Conservation (phyloP, 768 basidiomycete genomes). For the Lentinula detonsa region DNA sequence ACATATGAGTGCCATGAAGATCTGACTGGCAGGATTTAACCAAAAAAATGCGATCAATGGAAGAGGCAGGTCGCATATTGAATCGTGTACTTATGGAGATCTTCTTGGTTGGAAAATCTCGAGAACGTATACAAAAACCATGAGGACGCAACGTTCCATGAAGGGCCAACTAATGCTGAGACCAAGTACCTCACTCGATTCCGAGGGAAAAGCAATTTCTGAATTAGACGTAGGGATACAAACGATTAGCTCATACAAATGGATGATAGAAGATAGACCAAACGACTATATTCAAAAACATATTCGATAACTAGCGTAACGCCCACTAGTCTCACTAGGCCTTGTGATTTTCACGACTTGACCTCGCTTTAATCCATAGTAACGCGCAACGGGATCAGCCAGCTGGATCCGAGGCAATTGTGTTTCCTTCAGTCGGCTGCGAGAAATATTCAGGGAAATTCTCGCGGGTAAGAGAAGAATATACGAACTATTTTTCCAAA, state of each 20-base stretch:
- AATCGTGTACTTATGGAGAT: not conserved
- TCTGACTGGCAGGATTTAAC: not conserved
- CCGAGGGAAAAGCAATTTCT: not conserved
- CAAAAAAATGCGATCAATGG: not conserved
- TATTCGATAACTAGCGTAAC: slow-evolving; percentile 89
- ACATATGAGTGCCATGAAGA: not conserved
- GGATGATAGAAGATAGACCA: not conserved
- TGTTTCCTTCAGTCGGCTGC: slow-evolving; percentile 93
- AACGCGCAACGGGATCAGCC: slow-evolving; percentile 95
- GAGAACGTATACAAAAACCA: not conserved
- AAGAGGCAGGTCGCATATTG: not conserved
- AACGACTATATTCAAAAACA: slow-evolving; percentile 51
- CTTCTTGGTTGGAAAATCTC: not conserved
- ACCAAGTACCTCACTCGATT: not conserved
- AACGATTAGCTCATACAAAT: slow-evolving; percentile 7
- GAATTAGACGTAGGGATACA: not conserved
- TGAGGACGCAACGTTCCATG: not conserved
- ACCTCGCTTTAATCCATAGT: slow-evolving; percentile 92
- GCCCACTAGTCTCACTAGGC: slow-evolving; percentile 93
- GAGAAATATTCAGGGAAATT: slow-evolving; percentile 7
- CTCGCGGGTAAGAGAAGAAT: not conserved
- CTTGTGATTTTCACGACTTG: slow-evolving; percentile 98
- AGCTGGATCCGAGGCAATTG: slow-evolving; percentile 96
- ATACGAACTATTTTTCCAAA: slow-evolving; percentile 86
- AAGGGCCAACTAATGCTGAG: not conserved